Percentiles rank a stretch among this genome's conserved stretches.
Evolutionary conservation across 306 rosid species (phyloP).

Genomic region (Hylodesmum podocarpum): DNA sequence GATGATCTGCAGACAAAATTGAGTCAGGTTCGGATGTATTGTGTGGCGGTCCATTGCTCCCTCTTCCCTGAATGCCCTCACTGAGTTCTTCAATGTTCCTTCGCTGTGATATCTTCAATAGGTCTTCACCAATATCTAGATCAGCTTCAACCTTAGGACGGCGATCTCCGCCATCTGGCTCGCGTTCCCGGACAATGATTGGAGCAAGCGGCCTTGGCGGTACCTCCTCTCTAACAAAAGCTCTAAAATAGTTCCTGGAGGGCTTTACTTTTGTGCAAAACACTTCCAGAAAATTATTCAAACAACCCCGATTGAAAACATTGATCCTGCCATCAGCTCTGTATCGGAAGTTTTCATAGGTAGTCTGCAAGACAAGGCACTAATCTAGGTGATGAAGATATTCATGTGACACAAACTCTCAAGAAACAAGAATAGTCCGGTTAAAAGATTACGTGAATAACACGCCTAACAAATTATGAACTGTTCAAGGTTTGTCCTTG

Average conservation of each 20-base stretch:
- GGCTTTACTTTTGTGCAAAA: constrained; percentile 76
- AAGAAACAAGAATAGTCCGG: background rate
- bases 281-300: constrained; percentile 76
- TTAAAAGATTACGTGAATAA: no score
- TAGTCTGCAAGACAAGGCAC: constrained; percentile 65
- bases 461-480: no score
- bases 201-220: constrained; percentile 51
- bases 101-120: constrained; percentile 90
- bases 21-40: constrained; percentile 66
- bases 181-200: constrained; percentile 40
- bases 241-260: constrained; percentile 81
- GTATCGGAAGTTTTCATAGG: constrained; percentile 85
- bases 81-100: constrained; percentile 74
- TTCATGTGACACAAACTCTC: background rate
- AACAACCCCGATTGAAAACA: constrained; percentile 73
- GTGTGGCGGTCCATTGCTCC: constrained; percentile 63
- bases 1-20: constrained; percentile 68
- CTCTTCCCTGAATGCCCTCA: constrained; percentile 70
- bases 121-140: constrained; percentile 86
- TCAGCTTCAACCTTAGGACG: constrained; percentile 92
- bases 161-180: constrained; percentile 67
- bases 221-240: constrained; percentile 67
- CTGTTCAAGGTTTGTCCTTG: background rate
- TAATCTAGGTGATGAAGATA: background rate
- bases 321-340: constrained; percentile 77